Evolutionary conservation across 495 filamentous ascomycete genomes (phyloP).

Genomic region (Penicillium simplicissimum): DNA sequence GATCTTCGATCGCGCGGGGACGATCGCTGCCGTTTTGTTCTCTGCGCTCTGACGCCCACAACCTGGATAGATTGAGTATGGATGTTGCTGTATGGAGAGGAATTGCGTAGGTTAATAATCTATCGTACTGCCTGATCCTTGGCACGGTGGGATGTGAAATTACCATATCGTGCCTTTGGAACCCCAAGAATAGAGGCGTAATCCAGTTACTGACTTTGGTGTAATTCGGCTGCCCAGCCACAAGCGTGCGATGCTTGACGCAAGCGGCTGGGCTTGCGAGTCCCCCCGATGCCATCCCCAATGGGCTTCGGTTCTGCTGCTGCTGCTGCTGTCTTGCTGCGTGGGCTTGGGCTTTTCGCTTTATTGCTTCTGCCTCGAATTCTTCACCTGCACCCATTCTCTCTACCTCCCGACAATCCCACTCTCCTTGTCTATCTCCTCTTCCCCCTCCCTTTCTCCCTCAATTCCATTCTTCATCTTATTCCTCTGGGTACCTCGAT

Average conservation of each 20-base stretch:
- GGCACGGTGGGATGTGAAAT: not conserved
- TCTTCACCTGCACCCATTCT: not conserved
- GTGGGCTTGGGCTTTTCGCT: not conserved
- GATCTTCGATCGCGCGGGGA: constrained; percentile 25
- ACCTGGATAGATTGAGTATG: not conserved
- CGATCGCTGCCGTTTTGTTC: constrained; percentile 18
- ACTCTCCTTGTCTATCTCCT: not conserved
- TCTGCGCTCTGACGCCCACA: not conserved
- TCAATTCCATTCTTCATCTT: not conserved
- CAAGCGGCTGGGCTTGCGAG: constrained; percentile 29
- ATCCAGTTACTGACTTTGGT: not conserved
- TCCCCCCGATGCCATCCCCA: constrained; percentile 11
- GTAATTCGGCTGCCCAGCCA: constrained; percentile 18
- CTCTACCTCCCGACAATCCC: not conserved
- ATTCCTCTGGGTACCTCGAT: not conserved
- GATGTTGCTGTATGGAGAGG: too few species aligned
- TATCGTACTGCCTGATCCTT: not conserved
- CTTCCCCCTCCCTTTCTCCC: not conserved
- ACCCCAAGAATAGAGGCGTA: not conserved
- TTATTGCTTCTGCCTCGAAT: not conserved
- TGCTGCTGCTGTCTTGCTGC: not conserved
- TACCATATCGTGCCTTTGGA: not conserved
- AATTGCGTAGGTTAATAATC: not conserved
- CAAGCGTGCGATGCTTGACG: constrained; percentile 27
- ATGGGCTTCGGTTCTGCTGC: constrained; percentile 7